Base-by-base conservation (phyloP, 2,329 filamentous ascomycete genomes). In the Colletotrichum sp. region DNA sequence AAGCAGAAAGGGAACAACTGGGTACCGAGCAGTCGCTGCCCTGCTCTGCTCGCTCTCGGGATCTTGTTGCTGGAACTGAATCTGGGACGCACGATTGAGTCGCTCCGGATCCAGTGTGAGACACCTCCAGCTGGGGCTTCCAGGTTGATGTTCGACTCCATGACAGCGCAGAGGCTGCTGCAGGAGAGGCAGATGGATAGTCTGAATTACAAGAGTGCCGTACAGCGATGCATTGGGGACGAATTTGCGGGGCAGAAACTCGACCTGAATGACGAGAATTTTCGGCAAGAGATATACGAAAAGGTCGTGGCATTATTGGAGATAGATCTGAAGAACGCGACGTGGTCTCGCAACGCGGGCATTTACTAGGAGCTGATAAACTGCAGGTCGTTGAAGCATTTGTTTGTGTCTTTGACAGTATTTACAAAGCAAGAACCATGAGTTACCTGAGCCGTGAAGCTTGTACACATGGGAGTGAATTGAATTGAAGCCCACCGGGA, bases 1-100 rank as follows among this genome's bases (percentile, higher is more conserved):
- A 9, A 7, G 3, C 13, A 38, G 32, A 4, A 34, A 12, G 28
- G 13, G 1, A 6, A 21, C 16, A 30, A 28, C 0, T 57, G 12
- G 3, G 16, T 18, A 21, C 10, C 34, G 16, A 52, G n/a, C 5
- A 38, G 10, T 24, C 34, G 58, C n/a, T 73, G 76, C 52, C 38
- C 63, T 0, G 71, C 74, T 0, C 61, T 80, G n/a, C 71, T 79
- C 1, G 74, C 70, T 1, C 77, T 81, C 4, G 78, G 79, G 3
- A 67, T 78, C 6, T 34, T 81, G 1, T 71, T 81, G 16, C 72
- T 80, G 13, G 79, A 81, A 61, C 55, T 81, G 24, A 76, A 76
- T 0, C 58, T 78, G 1, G 78, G 77, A 1, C 38, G 74, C 3
- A 69, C 74, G 0, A 30, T 79, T 8, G 58, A 71, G 1, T 70